Conservation (phyloP, 2,329 filamentous ascomycete genomes). For the Juglanconis juglandina region DNA sequence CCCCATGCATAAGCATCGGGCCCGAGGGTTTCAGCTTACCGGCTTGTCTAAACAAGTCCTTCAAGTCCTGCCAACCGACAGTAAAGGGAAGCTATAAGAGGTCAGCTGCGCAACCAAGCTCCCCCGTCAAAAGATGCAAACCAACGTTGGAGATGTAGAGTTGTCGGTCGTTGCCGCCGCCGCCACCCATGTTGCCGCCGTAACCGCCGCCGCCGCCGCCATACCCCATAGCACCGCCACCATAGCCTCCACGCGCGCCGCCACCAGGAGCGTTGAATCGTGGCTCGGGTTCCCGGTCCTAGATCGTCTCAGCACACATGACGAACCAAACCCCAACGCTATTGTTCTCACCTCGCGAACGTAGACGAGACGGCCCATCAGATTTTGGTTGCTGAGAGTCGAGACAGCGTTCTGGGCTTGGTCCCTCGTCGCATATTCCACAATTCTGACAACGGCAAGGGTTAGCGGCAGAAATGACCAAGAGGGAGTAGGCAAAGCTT, state of each 20-base stretch:
- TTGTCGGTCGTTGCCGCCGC: slow-evolving; percentile 68
- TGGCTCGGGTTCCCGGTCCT: slow-evolving; percentile 98
- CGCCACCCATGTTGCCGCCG: slow-evolving; percentile 52
- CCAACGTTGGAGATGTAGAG: slow-evolving; percentile 98
- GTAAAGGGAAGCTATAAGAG: slow-evolving; percentile 81
- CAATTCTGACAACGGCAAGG: slow-evolving; percentile 65
- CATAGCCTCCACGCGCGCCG: slow-evolving; percentile 54
- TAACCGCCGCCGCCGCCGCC: slow-evolving; percentile 53
- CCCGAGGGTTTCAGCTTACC: slow-evolving; percentile 56
- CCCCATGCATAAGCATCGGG: slow-evolving; percentile 2
- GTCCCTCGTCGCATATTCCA: slow-evolving; percentile 99
- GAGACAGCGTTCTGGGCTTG: slow-evolving; percentile 97
- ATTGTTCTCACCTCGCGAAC: slow-evolving; percentile 77
- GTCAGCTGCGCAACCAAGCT: slow-evolving; percentile 22
- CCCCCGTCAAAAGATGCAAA: slow-evolving; percentile 32
- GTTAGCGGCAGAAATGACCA: slow-evolving; percentile 29
- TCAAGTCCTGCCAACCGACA: slow-evolving; percentile 97
- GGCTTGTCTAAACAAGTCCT: slow-evolving; percentile 97
- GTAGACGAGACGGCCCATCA: slow-evolving; percentile 98
- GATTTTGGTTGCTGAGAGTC: slow-evolving; percentile 97
- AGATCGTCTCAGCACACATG: slow-evolving; percentile 18
- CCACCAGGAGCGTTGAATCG: slow-evolving; percentile 73
- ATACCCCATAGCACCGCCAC: slow-evolving; percentile 34
- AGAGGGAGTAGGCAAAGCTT: slow-evolving; percentile 1
- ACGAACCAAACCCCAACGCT: background rate